Evolutionary conservation across 2,329 filamentous ascomycete species (phyloP).

Genomic region (Dichotomopilus funicola): DNA sequence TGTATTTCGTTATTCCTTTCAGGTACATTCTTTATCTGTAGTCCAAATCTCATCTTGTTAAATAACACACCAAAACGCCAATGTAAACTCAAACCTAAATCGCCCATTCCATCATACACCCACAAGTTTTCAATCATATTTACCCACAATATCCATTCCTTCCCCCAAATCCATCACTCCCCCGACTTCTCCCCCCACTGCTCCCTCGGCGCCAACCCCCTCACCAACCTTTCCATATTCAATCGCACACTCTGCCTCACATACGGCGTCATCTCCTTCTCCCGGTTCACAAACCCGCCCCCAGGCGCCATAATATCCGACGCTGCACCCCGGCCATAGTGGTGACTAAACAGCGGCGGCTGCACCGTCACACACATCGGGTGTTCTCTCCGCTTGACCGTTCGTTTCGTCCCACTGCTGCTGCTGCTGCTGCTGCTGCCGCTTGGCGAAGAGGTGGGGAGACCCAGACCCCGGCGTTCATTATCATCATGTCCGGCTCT

Average conservation of each 20-base stretch:
- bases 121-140: too few species aligned
- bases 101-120: too few species aligned
- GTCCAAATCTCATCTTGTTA: too few species aligned
- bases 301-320: slow-evolving; percentile 27
- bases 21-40: too few species aligned
- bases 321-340: slow-evolving; percentile 21
- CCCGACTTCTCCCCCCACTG: slow-evolving; percentile 20
- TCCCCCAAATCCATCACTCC: not conserved
- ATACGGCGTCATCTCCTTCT: slow-evolving; percentile 27
- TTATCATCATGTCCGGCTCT: too few species aligned
- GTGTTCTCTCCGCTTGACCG: not conserved
- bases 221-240: slow-evolving; percentile 24
- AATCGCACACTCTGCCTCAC: slow-evolving; percentile 25
- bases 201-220: slow-evolving; percentile 18
- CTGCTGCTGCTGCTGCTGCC: too few species aligned
- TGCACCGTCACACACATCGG: slow-evolving; percentile 28
- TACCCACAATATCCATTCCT: too few species aligned
- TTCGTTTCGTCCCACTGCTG: too few species aligned
- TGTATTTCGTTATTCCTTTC: too few species aligned
- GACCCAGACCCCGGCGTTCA: not conserved
- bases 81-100: too few species aligned
- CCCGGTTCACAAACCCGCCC: slow-evolving; percentile 24
- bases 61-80: too few species aligned
- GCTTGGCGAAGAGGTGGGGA: not conserved
- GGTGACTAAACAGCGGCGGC: slow-evolving; percentile 28